Base-by-base conservation (phyloP, 305 asterid species). In the Andrographis paniculata region DNA sequence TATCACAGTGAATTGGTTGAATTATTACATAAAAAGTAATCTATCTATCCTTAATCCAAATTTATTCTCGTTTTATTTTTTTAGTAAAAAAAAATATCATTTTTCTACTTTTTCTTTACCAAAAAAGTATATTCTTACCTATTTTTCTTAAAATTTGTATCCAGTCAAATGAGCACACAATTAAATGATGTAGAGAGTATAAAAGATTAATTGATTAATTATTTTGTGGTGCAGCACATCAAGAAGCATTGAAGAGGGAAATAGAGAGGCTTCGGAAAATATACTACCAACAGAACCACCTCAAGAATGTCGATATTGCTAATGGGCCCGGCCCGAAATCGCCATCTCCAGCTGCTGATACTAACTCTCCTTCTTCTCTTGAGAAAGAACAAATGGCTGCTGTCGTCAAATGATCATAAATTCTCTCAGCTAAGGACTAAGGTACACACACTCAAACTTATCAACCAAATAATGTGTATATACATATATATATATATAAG, bases 201-300 rank as follows among this genome's bases (percentile, higher is more conserved):
- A n/a, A n/a, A n/a, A n/a, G n/a, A n/a, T n/a, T n/a, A 10, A 27
- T 6, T 27, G 33, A 27, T 0, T 6, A 33, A 7, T 7, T 9
- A 33, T 33, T 6, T 27, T 27, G 10, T 27, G 2, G 60, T 42
- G 47, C 43, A 87, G 97, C 94, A 58, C 97, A 84, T 74, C 97
- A 87, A 75, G 97, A 87, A 60, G 94, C 97, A 53, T 56, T 87
- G 75, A 84, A 73, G 76, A 77, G 79, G 68, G 97, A 87, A 68
- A 87, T 87, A 39, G 97, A 84, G 71, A 81, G 94, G 73, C 62
- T 87, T 40, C 79, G 89, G 73, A 82, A 77, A 65, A 44, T 81
- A 37, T 87, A 75, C 60, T 81, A 69, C 62, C 82, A 81, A 47
- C 94, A 84, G 56, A 79, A 74, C 51, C 14, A 71, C 55, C 17